Evolutionary conservation across 2,329 filamentous ascomycete genomes (phyloP), one percentile per base, ranked within the genome.

Genomic region (Talaromyces sp.): DNA sequence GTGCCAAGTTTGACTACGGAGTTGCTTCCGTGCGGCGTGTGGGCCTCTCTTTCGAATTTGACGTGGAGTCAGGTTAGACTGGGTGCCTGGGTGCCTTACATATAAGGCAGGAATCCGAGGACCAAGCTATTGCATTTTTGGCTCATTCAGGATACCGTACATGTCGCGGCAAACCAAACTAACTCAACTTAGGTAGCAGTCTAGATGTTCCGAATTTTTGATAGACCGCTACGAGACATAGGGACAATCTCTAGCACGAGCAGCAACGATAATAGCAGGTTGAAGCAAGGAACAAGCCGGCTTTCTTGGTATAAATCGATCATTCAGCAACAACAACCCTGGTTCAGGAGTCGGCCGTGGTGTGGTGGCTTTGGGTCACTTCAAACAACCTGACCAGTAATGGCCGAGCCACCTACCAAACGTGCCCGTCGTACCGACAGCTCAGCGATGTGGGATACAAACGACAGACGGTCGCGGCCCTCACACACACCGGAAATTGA

Each of bases 371-470:
- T 23, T 31, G 16, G 48, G 48, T 52, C 48, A 33, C 16, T 54
- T n/a, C 8, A 9, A n/a, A 58, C 61, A 48, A 63, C 52, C 37
- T 56, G 58, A 12, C 55, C 14, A 57, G 73, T 31, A 56, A 85
- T 85, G 83, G 74, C 82, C 25, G 83, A 84, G 68, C 80, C 80
- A 67, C 78, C 83, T 64, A 73, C 80, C 59, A 83, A 83, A 71
- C 81, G 82, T 58, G 72, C 80, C 21, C 79, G 80, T 64, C 75
- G 79, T 55, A 79, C 79, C n/a, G 86, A 88, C 67, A 85, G 82
- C 73, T 82, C 82, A 58, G 80, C 84, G 59, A 86, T 85, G 81
- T 86, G 85, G 84, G 86, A 89, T 65, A 70, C 72, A 62, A 73
- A 75, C 59, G 74, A 77, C 44, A 71, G 68, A 21, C 68, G 66